phyloP scores from a whole-genome alignment of 306 rosid species.

The Inga oerstediana region DNA sequence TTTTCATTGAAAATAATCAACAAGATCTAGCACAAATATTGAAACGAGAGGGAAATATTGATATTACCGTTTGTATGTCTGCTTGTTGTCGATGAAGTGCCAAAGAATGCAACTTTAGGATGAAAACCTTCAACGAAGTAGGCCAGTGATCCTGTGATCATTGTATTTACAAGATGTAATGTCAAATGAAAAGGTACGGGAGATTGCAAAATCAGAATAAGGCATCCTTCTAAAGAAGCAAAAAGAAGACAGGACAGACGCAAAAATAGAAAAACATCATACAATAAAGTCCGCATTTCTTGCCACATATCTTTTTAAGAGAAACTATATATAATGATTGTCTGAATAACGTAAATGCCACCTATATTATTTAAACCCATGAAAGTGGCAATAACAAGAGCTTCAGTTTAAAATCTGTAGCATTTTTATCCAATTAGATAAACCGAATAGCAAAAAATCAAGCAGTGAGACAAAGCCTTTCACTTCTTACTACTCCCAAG shows the following conservation, averaged over 20 bases:
- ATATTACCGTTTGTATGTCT: conserved; percentile 54
- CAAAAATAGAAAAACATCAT: neutral
- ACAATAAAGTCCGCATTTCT: neutral
- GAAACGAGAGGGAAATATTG: conserved; percentile 10
- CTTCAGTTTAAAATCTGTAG: conserved; percentile 3
- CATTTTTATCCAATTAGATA: neutral
- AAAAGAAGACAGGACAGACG: conserved; percentile 16
- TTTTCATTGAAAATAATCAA: conserved; percentile 20
- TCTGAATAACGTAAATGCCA: neutral
- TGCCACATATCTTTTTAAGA: conserved; percentile 13
- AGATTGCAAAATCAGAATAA: conserved; percentile 22
- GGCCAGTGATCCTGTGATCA: conserved; percentile 81
- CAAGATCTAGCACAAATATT: conserved; percentile 15
- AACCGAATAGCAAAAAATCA: conserved; percentile 9
- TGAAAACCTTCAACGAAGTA: conserved; percentile 61
- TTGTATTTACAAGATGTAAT: conserved; percentile 19
- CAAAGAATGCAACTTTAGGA: conserved; percentile 61
- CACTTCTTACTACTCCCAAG: neutral
- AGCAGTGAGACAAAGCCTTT: neutral
- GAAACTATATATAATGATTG: conserved; percentile 21
- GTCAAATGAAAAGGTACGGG: conserved; percentile 25
- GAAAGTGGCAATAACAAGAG: conserved; percentile 2
- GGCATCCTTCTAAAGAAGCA: conserved; percentile 4
- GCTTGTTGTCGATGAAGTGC: conserved; percentile 65
- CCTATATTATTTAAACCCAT: conserved; percentile 8